phyloP scores from a whole-genome alignment of 2,329 filamentous ascomycete genomes.

The Penicillium occitanis region DNA sequence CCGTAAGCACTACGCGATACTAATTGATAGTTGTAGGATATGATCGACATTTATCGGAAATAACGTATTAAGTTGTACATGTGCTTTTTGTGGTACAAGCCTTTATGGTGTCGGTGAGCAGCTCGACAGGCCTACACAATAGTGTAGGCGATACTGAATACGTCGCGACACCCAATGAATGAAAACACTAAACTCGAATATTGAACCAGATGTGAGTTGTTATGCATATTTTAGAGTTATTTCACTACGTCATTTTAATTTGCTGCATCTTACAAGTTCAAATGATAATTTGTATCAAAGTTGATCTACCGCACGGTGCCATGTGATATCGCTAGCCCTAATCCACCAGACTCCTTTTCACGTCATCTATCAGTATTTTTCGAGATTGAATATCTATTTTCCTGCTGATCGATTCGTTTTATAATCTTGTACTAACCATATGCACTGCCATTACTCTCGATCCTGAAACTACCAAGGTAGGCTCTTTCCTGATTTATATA shows the following conservation, averaged over 20 bases:
- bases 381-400: neutral
- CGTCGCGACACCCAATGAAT: neutral
- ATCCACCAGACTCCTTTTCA: neutral
- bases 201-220: neutral
- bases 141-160: neutral
- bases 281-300: neutral
- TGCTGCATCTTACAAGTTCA: neutral
- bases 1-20: neutral
- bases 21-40: neutral
- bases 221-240: neutral
- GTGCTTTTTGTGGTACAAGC: neutral
- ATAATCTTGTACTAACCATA: too few species aligned
- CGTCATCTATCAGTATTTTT: neutral
- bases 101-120: neutral
- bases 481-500: neutral
- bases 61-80: neutral
- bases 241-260: neutral
- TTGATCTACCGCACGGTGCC: neutral
- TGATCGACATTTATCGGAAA: neutral
- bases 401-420: neutral
- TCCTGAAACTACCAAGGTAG: neutral
- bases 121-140: neutral
- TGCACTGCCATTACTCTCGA: neutral
- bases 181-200: neutral
- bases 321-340: neutral